Conservation (phyloP, 768 basidiomycete species). For the Amanita thiersii region DNA sequence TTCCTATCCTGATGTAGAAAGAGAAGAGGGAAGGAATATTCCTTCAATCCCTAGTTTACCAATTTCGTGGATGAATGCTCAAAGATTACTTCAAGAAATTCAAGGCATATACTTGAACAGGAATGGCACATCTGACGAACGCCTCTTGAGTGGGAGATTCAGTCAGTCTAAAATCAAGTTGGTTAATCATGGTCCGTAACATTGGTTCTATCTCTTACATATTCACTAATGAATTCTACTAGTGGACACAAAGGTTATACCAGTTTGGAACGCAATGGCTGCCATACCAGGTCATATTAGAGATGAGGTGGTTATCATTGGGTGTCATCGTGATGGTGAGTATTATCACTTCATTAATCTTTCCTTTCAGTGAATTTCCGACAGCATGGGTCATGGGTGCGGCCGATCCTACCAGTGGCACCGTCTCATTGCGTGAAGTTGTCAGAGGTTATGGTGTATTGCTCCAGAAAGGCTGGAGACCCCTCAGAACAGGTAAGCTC, state of each 20-base stretch:
- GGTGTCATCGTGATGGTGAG: conserved; percentile 84
- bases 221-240: neutral
- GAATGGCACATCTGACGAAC: conserved; percentile 17
- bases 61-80: conserved; percentile 80
- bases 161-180: conserved; percentile 41
- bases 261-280: conserved; percentile 87
- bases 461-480: conserved; percentile 72
- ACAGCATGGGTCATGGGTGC: conserved; percentile 75
- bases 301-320: conserved; percentile 82
- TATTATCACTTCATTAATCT: neutral
- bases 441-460: conserved; percentile 68
- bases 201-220: neutral
- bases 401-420: conserved; percentile 73
- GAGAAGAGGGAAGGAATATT: conserved; percentile 49
- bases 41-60: conserved; percentile 84
- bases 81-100: conserved; percentile 54
- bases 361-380: conserved; percentile 1
- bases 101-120: conserved; percentile 23
- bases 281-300: conserved; percentile 76
- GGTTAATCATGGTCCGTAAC: conserved; percentile 43
- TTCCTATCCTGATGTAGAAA: conserved; percentile 73
- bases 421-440: conserved; percentile 70
- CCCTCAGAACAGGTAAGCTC: conserved; percentile 46
- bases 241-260: conserved; percentile 75
- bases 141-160: conserved; percentile 36